These are phyloP conservation scores for Cucumis melo DNA, from an alignment of 306 rosid species.

Conservation along the genomic window DNA sequence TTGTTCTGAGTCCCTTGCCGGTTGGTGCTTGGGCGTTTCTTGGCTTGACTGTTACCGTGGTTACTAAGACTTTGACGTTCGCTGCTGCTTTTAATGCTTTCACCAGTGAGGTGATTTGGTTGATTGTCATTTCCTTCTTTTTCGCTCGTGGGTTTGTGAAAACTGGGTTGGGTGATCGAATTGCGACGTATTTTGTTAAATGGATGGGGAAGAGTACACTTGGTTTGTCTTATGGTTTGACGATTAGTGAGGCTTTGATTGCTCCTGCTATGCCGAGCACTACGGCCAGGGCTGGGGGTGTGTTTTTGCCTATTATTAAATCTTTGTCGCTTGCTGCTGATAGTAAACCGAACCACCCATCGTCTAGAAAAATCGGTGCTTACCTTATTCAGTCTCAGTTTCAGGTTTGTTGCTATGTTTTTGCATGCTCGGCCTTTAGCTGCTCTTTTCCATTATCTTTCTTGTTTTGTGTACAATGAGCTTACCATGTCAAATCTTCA, in stretches of 20 bases:
- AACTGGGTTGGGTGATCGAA: constrained; percentile 82
- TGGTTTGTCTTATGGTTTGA: constrained; percentile 75
- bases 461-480: not conserved
- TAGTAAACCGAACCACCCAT: constrained; percentile 46
- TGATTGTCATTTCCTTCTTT: constrained; percentile 90
- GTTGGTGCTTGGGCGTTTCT: constrained; percentile 97
- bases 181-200: constrained; percentile 78
- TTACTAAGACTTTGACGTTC: constrained; percentile 55
- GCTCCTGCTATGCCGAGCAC: constrained; percentile 99
- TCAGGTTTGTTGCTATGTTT: constrained; percentile 40
- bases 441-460: not conserved
- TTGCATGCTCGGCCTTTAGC: not conserved
- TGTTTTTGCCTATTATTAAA: constrained; percentile 80
- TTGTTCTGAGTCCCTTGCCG: constrained; percentile 74
- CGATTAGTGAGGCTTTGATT: constrained; percentile 74
- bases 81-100: constrained; percentile 69
- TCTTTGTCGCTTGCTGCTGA: constrained; percentile 76
- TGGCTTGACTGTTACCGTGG: constrained; percentile 47
- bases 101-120: constrained; percentile 86
- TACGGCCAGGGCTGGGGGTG: constrained; percentile 94
- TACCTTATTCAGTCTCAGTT: constrained; percentile 72
- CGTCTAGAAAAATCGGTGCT: constrained; percentile 65
- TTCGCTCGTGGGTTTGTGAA: constrained; percentile 95
- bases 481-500: not conserved
- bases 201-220: constrained; percentile 86